Evolutionary conservation across 768 basidiomycete genomes (phyloP).

Genomic region (Chalciporus piperatus): DNA sequence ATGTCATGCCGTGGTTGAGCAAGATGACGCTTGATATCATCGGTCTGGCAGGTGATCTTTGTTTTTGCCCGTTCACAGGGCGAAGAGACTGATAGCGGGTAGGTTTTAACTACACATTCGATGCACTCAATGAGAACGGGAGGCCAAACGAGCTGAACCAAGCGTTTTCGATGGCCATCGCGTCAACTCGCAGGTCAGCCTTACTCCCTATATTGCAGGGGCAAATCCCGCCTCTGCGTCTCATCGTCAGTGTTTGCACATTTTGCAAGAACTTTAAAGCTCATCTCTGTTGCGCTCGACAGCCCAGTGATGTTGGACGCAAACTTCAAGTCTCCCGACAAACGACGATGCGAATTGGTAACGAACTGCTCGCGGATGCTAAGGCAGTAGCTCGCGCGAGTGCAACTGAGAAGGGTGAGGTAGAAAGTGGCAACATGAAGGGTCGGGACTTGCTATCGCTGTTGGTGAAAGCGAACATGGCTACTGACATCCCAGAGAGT

Average conservation of each 20-base stretch:
- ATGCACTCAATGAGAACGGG: slow-evolving; percentile 24
- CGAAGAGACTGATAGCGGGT: neutral
- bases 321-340: slow-evolving; percentile 27
- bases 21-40: slow-evolving; percentile 24
- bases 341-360: slow-evolving; percentile 51
- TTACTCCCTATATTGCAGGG: slow-evolving; percentile 33
- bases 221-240: slow-evolving; percentile 36
- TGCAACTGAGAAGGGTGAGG: slow-evolving; percentile 24
- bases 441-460: slow-evolving; percentile 58
- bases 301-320: slow-evolving; percentile 24
- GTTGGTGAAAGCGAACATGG: slow-evolving; percentile 62
- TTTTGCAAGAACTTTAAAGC: neutral
- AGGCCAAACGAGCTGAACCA: slow-evolving; percentile 29
- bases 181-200: neutral
- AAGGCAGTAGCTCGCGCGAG: slow-evolving; percentile 36
- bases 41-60: slow-evolving; percentile 24
- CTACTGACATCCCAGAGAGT: slow-evolving; percentile 51
- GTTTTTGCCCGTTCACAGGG: neutral
- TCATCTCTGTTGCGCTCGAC: neutral
- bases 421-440: slow-evolving; percentile 32
- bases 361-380: slow-evolving; percentile 46
- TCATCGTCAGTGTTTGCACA: slow-evolving; percentile 25
- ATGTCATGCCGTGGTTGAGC: slow-evolving; percentile 34
- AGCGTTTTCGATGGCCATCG: slow-evolving; percentile 30
- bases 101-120: slow-evolving; percentile 40